Percentiles rank a stretch among this genome's conserved stretches.
These are phyloP conservation scores for Paraphaeosphaeria sporulosa DNA, from an alignment of 2,329 filamentous ascomycete genomes.

Conservation along the genomic window DNA sequence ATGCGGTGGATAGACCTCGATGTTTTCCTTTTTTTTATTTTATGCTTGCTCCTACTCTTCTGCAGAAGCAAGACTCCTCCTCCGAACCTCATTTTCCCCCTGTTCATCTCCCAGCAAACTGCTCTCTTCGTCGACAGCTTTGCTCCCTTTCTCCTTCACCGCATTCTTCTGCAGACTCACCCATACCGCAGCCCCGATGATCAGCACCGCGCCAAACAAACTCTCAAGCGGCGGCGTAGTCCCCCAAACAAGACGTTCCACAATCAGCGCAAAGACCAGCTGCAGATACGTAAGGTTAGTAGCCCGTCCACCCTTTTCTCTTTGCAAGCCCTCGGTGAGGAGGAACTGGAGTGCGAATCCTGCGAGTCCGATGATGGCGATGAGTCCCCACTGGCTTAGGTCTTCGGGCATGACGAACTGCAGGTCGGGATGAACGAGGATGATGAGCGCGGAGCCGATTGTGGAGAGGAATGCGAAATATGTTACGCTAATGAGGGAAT, in stretches of 20 bases:
- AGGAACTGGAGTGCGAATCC: constrained; percentile 85
- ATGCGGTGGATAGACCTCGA: not conserved
- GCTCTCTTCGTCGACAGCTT: constrained; percentile 30
- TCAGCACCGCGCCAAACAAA: constrained; percentile 31
- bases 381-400: constrained; percentile 68
- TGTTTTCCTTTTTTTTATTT: not conserved
- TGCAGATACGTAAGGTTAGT: constrained; percentile 72
- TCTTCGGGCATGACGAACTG: constrained; percentile 63
- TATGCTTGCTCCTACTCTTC: not conserved
- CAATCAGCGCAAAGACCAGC: constrained; percentile 69
- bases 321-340: constrained; percentile 74
- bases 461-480: constrained; percentile 77
- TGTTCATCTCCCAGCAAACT: constrained; percentile 24
- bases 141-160: constrained; percentile 17
- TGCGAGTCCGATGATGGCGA: constrained; percentile 71
- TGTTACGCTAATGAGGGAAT: constrained; percentile 81
- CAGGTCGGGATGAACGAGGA: constrained; percentile 63
- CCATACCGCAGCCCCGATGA: constrained; percentile 37
- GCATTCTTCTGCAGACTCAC: constrained; percentile 34
- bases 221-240: constrained; percentile 39
- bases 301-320: constrained; percentile 68
- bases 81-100: not conserved
- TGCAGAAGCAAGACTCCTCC: constrained; percentile 2
- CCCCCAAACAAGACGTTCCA: constrained; percentile 65
- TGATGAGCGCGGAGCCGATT: constrained; percentile 66